These are phyloP conservation scores for Pholiota molesta DNA, from an alignment of 768 basidiomycete genomes.

Conservation along the genomic window DNA sequence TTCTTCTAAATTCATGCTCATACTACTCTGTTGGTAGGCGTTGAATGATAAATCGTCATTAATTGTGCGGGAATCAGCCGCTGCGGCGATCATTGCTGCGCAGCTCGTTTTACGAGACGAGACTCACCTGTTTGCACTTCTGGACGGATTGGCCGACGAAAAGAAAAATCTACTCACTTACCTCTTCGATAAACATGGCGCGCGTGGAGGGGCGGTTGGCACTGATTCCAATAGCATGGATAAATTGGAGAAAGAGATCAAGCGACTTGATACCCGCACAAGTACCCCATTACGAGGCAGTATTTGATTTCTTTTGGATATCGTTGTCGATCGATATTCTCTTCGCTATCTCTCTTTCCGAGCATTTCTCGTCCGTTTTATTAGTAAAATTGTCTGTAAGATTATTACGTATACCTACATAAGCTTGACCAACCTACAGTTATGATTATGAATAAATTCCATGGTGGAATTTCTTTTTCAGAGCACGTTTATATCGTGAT, in stretches of 20 bases:
- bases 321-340: background rate
- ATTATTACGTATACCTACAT: background rate
- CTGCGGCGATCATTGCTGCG: conserved; percentile 80
- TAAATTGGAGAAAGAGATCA: conserved; percentile 79
- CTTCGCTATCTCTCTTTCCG: background rate
- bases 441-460: background rate
- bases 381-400: background rate
- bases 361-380: background rate
- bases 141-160: conserved; percentile 84
- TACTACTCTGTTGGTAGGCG: conserved; percentile 43
- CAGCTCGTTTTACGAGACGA: conserved; percentile 85
- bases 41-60: conserved; percentile 72
- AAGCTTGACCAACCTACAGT: background rate
- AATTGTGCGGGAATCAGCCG: conserved; percentile 84
- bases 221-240: conserved; percentile 56
- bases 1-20: background rate
- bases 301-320: conserved; percentile 5
- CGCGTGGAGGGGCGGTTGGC: conserved; percentile 48
- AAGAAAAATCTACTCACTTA: conserved; percentile 92
- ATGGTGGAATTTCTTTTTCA: background rate
- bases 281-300: conserved; percentile 63
- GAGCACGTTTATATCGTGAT: background rate
- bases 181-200: conserved; percentile 86
- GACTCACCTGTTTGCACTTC: conserved; percentile 76
- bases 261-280: conserved; percentile 76